A percentile compares a stretch with the other conserved stretches of the same genome.
Evolutionary conservation across 164 flowering plant genomes (phyloP).

Genomic region (Macadamia integrifolia): DNA sequence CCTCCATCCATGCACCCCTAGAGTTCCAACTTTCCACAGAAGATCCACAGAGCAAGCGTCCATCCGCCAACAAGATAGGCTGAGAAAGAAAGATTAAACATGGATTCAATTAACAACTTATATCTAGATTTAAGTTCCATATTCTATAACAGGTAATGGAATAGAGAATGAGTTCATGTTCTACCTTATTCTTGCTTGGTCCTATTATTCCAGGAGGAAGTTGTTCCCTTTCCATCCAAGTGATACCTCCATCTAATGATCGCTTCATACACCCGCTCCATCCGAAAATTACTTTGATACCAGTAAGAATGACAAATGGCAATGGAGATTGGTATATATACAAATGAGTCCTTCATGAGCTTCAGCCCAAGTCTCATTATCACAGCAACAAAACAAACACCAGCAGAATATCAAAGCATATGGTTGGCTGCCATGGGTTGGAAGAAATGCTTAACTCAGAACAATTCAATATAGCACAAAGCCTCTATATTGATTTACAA

Average conservation of each 20-base stretch:
- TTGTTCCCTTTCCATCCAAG: constrained; percentile 85
- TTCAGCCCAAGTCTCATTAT: not conserved
- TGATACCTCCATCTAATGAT: constrained; percentile 68
- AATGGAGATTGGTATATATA: not conserved
- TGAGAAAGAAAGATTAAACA: constrained; percentile 20
- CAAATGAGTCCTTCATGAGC: not conserved
- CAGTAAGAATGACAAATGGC: not conserved
- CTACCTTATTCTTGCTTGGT: constrained; percentile 87
- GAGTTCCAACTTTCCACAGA: constrained; percentile 98
- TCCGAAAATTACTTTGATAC: constrained; percentile 26
- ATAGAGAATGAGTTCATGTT: not conserved
- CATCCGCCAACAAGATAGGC: constrained; percentile 83
- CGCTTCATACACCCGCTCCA: constrained; percentile 96
- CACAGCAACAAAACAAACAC: no score
- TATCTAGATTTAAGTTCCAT: not conserved
- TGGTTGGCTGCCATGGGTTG: not conserved
- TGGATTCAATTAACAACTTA: not conserved
- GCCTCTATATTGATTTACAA: not conserved
- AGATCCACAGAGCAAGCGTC: constrained; percentile 78
- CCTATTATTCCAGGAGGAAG: constrained; percentile 96
- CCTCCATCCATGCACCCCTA: constrained; percentile 99
- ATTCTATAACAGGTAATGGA: not conserved
- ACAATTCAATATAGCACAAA: not conserved
- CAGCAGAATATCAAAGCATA: not conserved
- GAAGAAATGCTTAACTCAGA: not conserved